Percentiles rank a stretch among this genome's conserved stretches.
These are phyloP conservation scores for Melocanna baccifera DNA, from an alignment of 176 grass and related monocot species.

Conservation along the genomic window DNA sequence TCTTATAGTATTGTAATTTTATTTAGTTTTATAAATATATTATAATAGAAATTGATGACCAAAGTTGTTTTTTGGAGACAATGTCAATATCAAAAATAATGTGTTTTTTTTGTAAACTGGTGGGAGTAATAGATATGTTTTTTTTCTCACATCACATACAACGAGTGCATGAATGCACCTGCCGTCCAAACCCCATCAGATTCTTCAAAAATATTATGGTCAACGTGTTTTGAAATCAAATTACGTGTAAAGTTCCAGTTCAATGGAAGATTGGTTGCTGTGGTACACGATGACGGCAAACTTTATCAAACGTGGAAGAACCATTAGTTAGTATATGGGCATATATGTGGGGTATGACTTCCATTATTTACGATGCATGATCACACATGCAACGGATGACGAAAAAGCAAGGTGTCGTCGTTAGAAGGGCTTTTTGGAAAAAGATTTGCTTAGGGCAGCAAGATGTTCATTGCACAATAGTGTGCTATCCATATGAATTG, in stretches of 20 bases:
- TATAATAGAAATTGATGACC: too few species aligned
- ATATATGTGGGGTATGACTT: neutral
- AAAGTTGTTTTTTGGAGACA: too few species aligned
- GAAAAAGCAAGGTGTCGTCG: conserved; percentile 1
- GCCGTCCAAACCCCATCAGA: conserved; percentile 6
- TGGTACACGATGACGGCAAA: neutral
- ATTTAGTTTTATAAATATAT: too few species aligned
- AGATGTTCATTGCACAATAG: neutral
- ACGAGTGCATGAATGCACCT: neutral
- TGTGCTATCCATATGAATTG: neutral
- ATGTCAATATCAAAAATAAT: too few species aligned
- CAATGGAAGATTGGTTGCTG: conserved; percentile 6
- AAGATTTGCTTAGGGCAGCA: conserved; percentile 3
- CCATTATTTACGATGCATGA: neutral
- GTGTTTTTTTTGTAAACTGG: too few species aligned
- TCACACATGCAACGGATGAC: neutral
- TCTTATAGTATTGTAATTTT: too few species aligned
- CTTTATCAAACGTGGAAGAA: conserved; percentile 11
- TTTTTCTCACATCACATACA: neutral
- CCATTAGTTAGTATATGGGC: neutral
- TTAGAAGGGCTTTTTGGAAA: neutral
- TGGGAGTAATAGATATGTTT: neutral
- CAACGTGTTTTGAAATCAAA: conserved; percentile 22
- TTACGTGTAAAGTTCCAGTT: neutral
- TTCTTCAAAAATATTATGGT: neutral